These are phyloP conservation scores for Pseudogymnoascus sp. DNA, from an alignment of 2,329 filamentous ascomycete genomes.

Conservation along the genomic window DNA sequence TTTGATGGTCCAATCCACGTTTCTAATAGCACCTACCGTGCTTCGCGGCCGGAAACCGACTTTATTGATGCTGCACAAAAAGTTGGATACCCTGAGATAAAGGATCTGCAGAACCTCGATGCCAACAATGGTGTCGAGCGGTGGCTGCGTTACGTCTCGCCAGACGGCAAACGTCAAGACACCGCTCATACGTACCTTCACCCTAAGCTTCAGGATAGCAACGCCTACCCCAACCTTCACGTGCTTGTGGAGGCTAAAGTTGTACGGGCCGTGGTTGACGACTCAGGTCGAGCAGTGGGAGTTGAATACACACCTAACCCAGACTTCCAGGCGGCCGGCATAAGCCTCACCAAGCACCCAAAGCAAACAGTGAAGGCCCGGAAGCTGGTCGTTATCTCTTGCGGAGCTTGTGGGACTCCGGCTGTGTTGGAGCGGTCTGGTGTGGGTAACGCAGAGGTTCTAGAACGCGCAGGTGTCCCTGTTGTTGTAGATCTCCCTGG, in stretches of 20 bases:
- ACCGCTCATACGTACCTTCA: constrained; percentile 75
- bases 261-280: constrained; percentile 65
- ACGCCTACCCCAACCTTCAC: constrained; percentile 63
- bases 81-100: constrained; percentile 46
- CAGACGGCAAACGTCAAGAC: constrained; percentile 61
- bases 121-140: constrained; percentile 18
- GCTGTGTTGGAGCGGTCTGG: constrained; percentile 57
- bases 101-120: constrained; percentile 48
- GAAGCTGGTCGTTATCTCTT: constrained; percentile 47
- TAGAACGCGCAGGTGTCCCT: constrained; percentile 43
- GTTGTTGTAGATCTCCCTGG: constrained; percentile 43
- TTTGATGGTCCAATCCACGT: constrained; percentile 50
- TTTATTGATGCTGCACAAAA: constrained; percentile 44
- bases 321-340: constrained; percentile 33
- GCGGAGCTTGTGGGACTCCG: constrained; percentile 32
- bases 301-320: constrained; percentile 59
- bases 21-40: constrained; percentile 43
- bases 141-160: not conserved
- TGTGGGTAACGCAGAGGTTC: constrained; percentile 45
- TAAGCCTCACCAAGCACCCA: constrained; percentile 27
- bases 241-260: constrained; percentile 71
- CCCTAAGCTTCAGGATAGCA: constrained; percentile 50
- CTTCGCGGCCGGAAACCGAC: constrained; percentile 37
- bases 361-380: constrained; percentile 41
- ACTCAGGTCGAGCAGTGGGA: constrained; percentile 64